These are phyloP conservation scores for Selenicereus undatus DNA, from an alignment of 148 eudicot genomes.

Conservation along the genomic window DNA sequence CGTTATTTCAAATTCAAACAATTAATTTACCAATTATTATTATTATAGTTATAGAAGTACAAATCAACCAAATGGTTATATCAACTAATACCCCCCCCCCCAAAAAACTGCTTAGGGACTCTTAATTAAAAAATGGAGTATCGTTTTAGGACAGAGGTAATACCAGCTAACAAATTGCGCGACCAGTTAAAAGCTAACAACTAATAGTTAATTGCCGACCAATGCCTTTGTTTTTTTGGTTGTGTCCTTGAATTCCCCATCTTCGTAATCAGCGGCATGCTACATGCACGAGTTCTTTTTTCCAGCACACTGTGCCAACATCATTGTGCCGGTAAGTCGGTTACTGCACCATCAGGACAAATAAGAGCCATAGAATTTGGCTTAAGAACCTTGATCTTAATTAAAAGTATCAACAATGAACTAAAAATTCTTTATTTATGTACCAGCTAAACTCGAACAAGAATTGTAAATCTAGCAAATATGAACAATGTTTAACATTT, in stretches of 20 bases:
- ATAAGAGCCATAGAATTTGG: neutral
- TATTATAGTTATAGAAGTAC: too few species aligned
- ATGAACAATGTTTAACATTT: too few species aligned
- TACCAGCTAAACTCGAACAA: neutral
- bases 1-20: too few species aligned
- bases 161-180: neutral
- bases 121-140: neutral
- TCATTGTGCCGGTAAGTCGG: constrained; percentile 23
- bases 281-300: constrained; percentile 32
- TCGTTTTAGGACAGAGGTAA: too few species aligned
- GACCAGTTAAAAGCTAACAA: neutral
- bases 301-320: constrained; percentile 37
- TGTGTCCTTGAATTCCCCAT: constrained; percentile 29
- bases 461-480: neutral
- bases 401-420: neutral
- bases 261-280: constrained; percentile 34
- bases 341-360: constrained; percentile 14
- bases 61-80: neutral
- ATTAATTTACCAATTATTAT: too few species aligned
- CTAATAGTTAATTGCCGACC: neutral
- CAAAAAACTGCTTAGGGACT: neutral
- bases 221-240: too few species aligned
- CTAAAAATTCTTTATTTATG: neutral
- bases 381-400: neutral
- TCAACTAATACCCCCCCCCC: too few species aligned